phyloP scores from a whole-genome alignment of 768 basidiomycete genomes.

The Lenzites betulinus region DNA sequence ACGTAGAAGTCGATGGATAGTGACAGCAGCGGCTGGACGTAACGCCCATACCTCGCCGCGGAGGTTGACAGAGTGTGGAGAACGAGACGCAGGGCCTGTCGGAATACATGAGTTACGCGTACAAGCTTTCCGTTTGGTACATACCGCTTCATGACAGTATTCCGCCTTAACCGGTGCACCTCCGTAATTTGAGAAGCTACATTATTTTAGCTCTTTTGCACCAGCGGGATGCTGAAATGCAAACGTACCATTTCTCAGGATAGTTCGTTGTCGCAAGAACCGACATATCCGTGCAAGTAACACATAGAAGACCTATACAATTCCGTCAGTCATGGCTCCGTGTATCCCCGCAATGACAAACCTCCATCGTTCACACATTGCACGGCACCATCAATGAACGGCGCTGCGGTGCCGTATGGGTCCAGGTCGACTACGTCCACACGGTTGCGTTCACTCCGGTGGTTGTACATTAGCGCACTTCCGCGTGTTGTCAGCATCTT shows the following conservation, averaged over 20 bases:
- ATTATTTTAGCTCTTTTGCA: neutral
- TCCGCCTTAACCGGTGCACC: slow-evolving; percentile 90
- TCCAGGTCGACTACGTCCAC: slow-evolving; percentile 98
- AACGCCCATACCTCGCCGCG: slow-evolving; percentile 90
- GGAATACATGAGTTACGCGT: neutral
- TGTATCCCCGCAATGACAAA: slow-evolving; percentile 31
- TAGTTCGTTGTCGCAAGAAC: slow-evolving; percentile 94
- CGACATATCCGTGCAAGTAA: slow-evolving; percentile 95
- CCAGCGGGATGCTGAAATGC: neutral
- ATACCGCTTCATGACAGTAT: slow-evolving; percentile 90
- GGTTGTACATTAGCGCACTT: slow-evolving; percentile 89
- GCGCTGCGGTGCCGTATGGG: slow-evolving; percentile 96
- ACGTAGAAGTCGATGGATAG: slow-evolving; percentile 98
- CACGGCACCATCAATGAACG: slow-evolving; percentile 94
- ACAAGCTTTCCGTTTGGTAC: slow-evolving; percentile 27
- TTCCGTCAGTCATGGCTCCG: neutral
- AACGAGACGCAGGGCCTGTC: slow-evolving; percentile 87
- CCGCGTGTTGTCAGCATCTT: neutral
- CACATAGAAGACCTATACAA: slow-evolving; percentile 78
- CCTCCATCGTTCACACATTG: slow-evolving; percentile 89
- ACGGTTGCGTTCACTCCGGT: slow-evolving; percentile 67
- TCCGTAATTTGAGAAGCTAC: slow-evolving; percentile 95
- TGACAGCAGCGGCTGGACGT: slow-evolving; percentile 85
- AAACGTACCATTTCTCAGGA: slow-evolving; percentile 88
- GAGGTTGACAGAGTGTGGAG: slow-evolving; percentile 83